These are phyloP conservation scores for Westerdykella aurantiaca DNA, from an alignment of 2,329 filamentous ascomycete genomes.

Conservation along the genomic window DNA sequence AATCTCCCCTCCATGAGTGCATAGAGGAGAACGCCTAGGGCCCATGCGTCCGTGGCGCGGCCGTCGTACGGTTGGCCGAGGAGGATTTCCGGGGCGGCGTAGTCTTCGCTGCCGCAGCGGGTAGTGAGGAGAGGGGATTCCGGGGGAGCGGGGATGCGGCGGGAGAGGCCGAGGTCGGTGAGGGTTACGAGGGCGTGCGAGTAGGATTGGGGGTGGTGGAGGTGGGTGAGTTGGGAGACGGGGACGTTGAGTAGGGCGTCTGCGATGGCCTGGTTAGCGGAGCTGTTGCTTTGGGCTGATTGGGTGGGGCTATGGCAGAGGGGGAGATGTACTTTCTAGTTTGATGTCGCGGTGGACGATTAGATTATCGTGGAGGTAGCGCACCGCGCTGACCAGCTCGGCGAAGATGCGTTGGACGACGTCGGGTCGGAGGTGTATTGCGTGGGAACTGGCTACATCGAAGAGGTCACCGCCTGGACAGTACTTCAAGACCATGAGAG, in stretches of 20 bases:
- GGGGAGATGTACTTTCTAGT: constrained; percentile 71
- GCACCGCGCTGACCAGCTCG: constrained; percentile 78
- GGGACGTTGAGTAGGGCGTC: constrained; percentile 88
- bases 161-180: constrained; percentile 84
- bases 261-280: constrained; percentile 39
- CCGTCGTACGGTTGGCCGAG: constrained; percentile 95
- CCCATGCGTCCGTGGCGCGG: constrained; percentile 88
- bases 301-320: constrained; percentile 15
- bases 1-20: constrained; percentile 87
- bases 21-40: constrained; percentile 86
- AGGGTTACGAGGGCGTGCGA: constrained; percentile 80
- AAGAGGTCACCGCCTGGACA: constrained; percentile 94
- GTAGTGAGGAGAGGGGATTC: constrained; percentile 87
- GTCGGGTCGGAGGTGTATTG: constrained; percentile 59
- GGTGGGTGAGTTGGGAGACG: constrained; percentile 57
- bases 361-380: constrained; percentile 74
- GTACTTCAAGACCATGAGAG: constrained; percentile 82
- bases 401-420: constrained; percentile 82
- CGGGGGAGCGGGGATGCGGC: constrained; percentile 65
- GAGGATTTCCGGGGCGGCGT: constrained; percentile 91
- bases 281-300: constrained; percentile 13
- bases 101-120: constrained; percentile 92
- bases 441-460: constrained; percentile 74
- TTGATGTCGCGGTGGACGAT: constrained; percentile 98
- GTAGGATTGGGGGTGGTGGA: constrained; percentile 65